phyloP scores from a whole-genome alignment of 1,284 basidiomycete genomes.

The Macrocybe sp. region DNA sequence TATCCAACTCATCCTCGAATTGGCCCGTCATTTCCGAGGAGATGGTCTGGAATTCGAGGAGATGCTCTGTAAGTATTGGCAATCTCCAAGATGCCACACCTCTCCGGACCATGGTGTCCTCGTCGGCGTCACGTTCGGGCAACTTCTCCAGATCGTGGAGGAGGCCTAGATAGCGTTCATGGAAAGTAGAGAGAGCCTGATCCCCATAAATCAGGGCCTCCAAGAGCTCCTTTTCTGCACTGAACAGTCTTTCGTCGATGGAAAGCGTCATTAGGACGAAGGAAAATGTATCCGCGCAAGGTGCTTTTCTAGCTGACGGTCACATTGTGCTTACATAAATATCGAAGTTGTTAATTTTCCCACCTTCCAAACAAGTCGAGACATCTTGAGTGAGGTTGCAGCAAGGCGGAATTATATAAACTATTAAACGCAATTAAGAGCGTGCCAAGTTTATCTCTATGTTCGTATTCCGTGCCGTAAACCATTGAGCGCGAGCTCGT shows the following conservation, averaged over 20 bases:
- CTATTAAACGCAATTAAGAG: too few species aligned
- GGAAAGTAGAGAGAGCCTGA: not conserved
- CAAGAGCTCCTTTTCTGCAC: not conserved
- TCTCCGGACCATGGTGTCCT: not conserved
- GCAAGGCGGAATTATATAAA: too few species aligned
- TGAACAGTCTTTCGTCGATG: not conserved
- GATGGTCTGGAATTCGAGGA: not conserved
- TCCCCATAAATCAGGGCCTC: not conserved
- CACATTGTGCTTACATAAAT: constrained; percentile 9
- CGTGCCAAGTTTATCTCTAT: too few species aligned
- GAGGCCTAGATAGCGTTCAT: constrained; percentile 3
- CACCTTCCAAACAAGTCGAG: too few species aligned
- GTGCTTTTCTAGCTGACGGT: too few species aligned
- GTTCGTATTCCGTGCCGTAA: too few species aligned
- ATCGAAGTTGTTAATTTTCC: too few species aligned
- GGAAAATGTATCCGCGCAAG: too few species aligned
- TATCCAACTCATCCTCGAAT: constrained; percentile 6
- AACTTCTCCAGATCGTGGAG: not conserved
- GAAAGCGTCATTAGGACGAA: not conserved
- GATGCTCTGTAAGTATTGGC: not conserved
- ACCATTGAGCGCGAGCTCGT: too few species aligned
- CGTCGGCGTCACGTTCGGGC: not conserved
- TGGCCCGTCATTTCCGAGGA: not conserved
- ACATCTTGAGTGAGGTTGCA: too few species aligned
- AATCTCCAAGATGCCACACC: not conserved